Evolutionary conservation across 202 grass and related monocot species (phyloP), one percentile per base, ranked within the genome.

Genomic region (Digitaria exilis): DNA sequence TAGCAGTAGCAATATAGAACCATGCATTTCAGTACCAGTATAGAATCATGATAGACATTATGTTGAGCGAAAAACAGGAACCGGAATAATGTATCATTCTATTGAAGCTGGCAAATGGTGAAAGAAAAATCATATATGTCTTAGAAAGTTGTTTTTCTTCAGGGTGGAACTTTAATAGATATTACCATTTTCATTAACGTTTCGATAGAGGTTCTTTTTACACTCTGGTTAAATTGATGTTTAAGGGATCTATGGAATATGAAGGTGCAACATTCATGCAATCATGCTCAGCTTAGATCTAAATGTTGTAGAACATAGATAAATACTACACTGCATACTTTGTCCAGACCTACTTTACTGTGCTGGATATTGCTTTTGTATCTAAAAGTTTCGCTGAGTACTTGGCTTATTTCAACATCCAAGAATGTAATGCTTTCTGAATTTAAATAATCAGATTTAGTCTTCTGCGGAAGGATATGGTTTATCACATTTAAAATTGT

Each of bases 401-500:
- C 13, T 62, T 74, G 26, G 21, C 21, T 35, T 51, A 16, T 7
- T 13, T 22, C 18, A 82, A 46, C 12, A 12, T 52, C 34, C 1
- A 79, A 51, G 19, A 64, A 17, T 46, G 37, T 60, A 86, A 35
- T 41, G 24, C 26, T 72, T 63, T n/a, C 35, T 46, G 4, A n/a
- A 10, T 80, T 56, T 26, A 46, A 32, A 74, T 67, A 69, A 74
- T 56, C 22, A 9, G 0, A 44, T 43, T 28, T 31, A 74, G 24
- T 32, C 1, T 22, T 73, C n/a, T 62, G 45, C 24, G 24, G 25
- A 25, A 29, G 21, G 50, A 60, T 35, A 74, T 55, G 51, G 44
- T 21, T n/a, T 80, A 41, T 50, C 76, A 69, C 48, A 51, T 25
- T 5, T 58, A 69, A 29, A 84, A 39, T 57, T 79, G 32, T n/a